Evolutionary conservation across 331 rosid genomes (phyloP).

Genomic region (Pyrus hybrid): DNA sequence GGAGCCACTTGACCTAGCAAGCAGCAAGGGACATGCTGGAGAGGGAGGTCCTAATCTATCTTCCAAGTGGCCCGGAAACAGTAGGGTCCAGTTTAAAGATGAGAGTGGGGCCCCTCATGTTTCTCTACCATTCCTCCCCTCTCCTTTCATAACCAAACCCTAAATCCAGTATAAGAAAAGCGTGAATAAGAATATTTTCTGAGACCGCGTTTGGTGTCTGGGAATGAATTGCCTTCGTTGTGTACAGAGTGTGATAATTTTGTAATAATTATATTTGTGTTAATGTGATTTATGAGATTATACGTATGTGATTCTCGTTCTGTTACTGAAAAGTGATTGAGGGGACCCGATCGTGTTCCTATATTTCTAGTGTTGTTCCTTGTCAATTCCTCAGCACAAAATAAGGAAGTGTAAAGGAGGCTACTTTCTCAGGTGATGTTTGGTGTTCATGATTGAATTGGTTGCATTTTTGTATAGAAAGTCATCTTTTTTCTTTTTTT

Average conservation of each 20-base stretch:
- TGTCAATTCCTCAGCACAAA: too few species aligned
- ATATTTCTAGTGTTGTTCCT: too few species aligned
- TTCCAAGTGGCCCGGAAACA: not conserved
- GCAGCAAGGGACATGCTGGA: not conserved
- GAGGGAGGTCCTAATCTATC: not conserved
- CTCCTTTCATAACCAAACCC: not conserved
- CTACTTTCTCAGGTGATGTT: too few species aligned
- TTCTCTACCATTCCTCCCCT: not conserved
- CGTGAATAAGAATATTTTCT: not conserved
- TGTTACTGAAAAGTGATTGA: too few species aligned
- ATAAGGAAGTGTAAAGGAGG: too few species aligned
- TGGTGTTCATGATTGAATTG: too few species aligned
- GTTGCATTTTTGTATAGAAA: too few species aligned
- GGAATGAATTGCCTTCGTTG: not conserved
- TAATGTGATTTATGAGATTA: not conserved
- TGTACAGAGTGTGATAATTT: not conserved
- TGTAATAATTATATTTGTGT: not conserved
- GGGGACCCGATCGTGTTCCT: too few species aligned
- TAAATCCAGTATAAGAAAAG: not conserved
- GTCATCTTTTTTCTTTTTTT: too few species aligned
- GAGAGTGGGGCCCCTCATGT: not conserved
- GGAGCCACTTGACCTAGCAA: not conserved
- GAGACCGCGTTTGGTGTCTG: too few species aligned
- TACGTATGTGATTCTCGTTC: not conserved
- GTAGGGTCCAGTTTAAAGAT: not conserved